phyloP scores from a whole-genome alignment of 129 eudicot species.

The Pseudognaphalium luteoalbum region DNA sequence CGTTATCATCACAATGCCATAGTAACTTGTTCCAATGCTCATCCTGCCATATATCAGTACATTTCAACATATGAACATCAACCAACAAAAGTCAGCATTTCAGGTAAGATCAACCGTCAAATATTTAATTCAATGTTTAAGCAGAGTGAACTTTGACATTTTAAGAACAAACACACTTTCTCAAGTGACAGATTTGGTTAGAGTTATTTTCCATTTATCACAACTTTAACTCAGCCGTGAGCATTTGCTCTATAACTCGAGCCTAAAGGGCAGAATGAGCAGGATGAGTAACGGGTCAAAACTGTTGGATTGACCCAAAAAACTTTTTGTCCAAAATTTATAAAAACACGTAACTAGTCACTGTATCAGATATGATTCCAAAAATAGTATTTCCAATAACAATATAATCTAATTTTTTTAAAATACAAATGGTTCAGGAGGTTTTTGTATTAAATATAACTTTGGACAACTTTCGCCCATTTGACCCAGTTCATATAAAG shows the following conservation, averaged over 20 bases:
- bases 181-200: not conserved
- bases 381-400: not conserved
- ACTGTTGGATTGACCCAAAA: not conserved
- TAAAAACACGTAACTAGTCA: not conserved
- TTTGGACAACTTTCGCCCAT: not conserved
- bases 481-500: not conserved
- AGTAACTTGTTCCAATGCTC: conserved; percentile 62
- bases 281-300: not conserved
- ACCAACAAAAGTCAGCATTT: not conserved
- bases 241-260: not conserved
- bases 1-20: conserved; percentile 73
- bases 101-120: not conserved
- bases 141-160: not conserved
- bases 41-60: conserved; percentile 54
- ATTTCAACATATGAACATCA: not conserved
- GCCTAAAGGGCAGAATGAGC: not conserved
- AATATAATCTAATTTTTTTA: too few relatives aligned
- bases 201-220: not conserved
- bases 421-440: not conserved
- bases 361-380: not conserved
- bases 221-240: not conserved
- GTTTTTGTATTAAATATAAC: not conserved
- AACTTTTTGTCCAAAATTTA: not conserved
- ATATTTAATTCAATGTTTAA: not conserved
- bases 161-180: not conserved